These are phyloP conservation scores for Lenzites betulinus DNA, from an alignment of 768 basidiomycete species.

Conservation along the genomic window DNA sequence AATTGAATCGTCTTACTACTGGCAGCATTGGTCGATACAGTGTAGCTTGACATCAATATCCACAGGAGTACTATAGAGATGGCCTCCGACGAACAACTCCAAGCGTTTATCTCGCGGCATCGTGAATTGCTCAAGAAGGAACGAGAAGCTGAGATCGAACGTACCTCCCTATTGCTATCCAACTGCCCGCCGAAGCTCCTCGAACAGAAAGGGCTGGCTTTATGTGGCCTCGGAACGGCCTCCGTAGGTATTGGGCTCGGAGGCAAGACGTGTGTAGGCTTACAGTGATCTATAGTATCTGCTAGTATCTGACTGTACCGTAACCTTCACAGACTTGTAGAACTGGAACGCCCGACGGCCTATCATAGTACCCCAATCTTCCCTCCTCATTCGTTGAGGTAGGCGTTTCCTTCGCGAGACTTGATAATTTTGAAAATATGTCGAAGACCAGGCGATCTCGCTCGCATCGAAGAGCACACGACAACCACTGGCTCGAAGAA, in stretches of 20 bases:
- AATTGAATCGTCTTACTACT: no score
- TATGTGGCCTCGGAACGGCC: conserved; percentile 71
- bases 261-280: conserved; percentile 73
- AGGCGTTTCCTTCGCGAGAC: conserved; percentile 6
- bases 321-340: conserved; percentile 73
- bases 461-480: conserved; percentile 76
- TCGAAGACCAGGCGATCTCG: conserved; percentile 82
- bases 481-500: conserved; percentile 42
- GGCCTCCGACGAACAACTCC: conserved; percentile 38
- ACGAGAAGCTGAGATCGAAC: conserved; percentile 81
- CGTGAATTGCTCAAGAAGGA: conserved; percentile 67
- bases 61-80: not conserved
- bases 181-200: conserved; percentile 83
- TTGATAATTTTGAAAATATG: not conserved
- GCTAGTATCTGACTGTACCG: no score
- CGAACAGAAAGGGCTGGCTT: conserved; percentile 84
- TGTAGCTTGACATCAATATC: no score
- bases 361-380: conserved; percentile 72
- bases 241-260: conserved; percentile 84
- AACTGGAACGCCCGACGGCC: conserved; percentile 81
- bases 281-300: not conserved
- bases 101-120: conserved; percentile 68
- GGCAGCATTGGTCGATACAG: no score
- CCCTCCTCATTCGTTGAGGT: conserved; percentile 88
- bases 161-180: conserved; percentile 74